Evolutionary conservation across 495 filamentous ascomycete genomes (phyloP), one percentile per base, ranked within the genome.

Genomic region (Penicillium diatomitis): DNA sequence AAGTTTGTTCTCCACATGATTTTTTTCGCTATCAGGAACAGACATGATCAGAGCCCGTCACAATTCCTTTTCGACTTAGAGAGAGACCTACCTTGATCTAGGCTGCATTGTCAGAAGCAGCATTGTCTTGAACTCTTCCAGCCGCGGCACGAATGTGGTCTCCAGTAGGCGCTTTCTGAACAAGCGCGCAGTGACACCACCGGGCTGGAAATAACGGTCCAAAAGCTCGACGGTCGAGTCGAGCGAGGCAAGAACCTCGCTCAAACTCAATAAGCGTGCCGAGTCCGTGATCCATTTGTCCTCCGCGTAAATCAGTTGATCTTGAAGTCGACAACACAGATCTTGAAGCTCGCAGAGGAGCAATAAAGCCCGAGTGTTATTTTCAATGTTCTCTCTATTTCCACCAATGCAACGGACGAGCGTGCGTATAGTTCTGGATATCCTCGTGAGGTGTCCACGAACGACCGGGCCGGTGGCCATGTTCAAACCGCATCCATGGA

Each of bases 161-260:
- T 69, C 65, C 40, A 68, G 29, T 6, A 69, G 52, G 11, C 47
- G 49, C 27, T 62, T 66, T 32, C 66, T 52, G 42, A 65, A 66
- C 28, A 51, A 58, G 11, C 42, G 36, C 34, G 55, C 51, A 9
- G 57, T 61, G 29, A 66, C 56, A 4, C 66, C 66, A 4, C 63
- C 66, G 0, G 66, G 66, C 32, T 69, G 66, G 29, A 69, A 61
- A 30, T 67, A 64, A 0, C 60, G 8, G 34, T 69, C 66, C 7
- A 69, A 53, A 0, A 59, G 48, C 37, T 57, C 51, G 30, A 64
- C 55, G 0, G 50, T 66, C 9, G 41, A 53, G 4, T 47, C 60
- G 34, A 65, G 64, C 30, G 32, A 55, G 0, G 4, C 11, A 3
- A 65, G 50, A 4, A 63, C 4, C 40, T 69, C 66, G 10, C 41